phyloP scores from a whole-genome alignment of 2,329 filamentous ascomycete genomes.

The Sphaerostilbella broomeana region DNA sequence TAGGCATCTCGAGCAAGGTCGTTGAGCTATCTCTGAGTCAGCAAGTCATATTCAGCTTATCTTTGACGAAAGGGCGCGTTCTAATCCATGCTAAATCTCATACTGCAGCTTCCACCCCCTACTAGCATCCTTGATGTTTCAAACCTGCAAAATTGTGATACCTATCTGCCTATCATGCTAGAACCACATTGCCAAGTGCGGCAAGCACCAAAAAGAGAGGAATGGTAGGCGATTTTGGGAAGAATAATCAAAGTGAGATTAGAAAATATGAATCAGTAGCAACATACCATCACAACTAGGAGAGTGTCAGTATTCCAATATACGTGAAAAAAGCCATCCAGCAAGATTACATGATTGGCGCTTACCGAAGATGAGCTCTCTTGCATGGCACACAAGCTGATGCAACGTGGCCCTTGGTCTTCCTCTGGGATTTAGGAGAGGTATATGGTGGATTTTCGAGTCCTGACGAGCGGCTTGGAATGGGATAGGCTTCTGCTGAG shows the following conservation, averaged over 20 bases:
- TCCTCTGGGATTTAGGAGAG: slow-evolving; percentile 56
- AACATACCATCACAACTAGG: slow-evolving; percentile 59
- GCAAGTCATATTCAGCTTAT: no score
- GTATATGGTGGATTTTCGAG: slow-evolving; percentile 42
- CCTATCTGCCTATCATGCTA: no score
- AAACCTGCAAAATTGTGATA: no score
- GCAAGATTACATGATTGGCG: no score
- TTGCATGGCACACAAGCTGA: slow-evolving; percentile 84
- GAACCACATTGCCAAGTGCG: no score
- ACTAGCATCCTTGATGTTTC: no score
- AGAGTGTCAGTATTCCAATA: not conserved
- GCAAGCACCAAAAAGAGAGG: no score
- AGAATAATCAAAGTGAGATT: not conserved
- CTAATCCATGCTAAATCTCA: not conserved
- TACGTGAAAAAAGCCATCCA: no score
- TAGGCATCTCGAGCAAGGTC: slow-evolving; percentile 71
- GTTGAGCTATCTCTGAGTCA: slow-evolving; percentile 51
- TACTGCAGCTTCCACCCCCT: no score
- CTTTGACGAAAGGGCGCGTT: no score
- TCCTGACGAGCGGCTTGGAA: slow-evolving; percentile 28
- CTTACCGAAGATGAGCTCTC: slow-evolving; percentile 67
- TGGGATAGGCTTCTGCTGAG: slow-evolving; percentile 17
- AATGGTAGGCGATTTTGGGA: not conserved
- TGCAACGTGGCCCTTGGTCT: slow-evolving; percentile 74
- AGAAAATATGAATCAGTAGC: not conserved